Base-by-base conservation (phyloP, 2,329 filamentous ascomycete genomes). In the Beauveria brongniartii region DNA sequence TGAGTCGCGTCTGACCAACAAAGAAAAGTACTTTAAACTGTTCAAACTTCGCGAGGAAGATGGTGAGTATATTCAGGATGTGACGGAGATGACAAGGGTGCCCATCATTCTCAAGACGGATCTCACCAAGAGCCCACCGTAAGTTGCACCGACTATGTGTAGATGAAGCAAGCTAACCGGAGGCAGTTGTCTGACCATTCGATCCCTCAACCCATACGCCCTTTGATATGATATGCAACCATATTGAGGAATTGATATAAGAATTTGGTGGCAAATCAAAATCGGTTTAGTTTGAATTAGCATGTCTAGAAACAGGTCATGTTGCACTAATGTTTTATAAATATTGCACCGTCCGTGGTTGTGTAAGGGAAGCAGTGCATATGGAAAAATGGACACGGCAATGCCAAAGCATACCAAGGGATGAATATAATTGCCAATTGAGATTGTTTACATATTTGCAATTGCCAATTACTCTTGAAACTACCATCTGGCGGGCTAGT, bases 101-200 rank as follows among this genome's bases (percentile, higher is more conserved):
- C 94, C 94, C n/a, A 90, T 99, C 67, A 96, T 99, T 73, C 79
- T 99, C 70, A 97, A 96, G 87, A 97, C 94, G 66, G 94, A 99
- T 78, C 84, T 99, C 70, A 91, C 83, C 78, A 99, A 99, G 90
- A 97, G 93, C 79, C 94, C 94, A 78, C 94, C 94, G 92, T 99
- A 89, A 87, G 94, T 93, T 24, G 48, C 20, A 14, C n/a, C 37
- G 10, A 3, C 24, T n/a, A 5, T 26, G 3, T 8, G 57, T 51
- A 24, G 9, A 30, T 24, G 12, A 46, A 40, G 16, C 20, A 54
- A 47, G 24, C 44, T 48, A 44, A 59, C 72, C 72, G 64, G 34
- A 30, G 16, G 26, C 18, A 92, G 89, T 68, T 92, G 89, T 79
- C 75, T 92, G 74, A 92, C 89, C n/a, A 92, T 92, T 70, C 86